Conservation (phyloP, 805 yeast species). For the Candida odintsovae region DNA sequence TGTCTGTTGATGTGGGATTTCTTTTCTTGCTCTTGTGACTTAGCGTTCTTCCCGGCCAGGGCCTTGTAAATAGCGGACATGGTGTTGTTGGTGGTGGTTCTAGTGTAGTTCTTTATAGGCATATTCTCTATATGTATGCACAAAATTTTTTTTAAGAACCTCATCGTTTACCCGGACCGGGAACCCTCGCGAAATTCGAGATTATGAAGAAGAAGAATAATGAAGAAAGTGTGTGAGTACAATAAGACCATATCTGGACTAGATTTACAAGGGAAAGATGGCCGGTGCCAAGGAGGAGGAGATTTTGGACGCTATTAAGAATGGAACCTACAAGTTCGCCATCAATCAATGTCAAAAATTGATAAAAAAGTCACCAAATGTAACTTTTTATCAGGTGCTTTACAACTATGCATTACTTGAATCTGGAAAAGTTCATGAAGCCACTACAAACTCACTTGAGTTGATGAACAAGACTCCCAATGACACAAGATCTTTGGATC, state of each 20-base stretch:
- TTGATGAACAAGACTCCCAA: constrained; percentile 36
- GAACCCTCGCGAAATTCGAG: background rate
- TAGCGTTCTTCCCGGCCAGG: constrained; percentile 41
- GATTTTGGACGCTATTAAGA: constrained; percentile 39
- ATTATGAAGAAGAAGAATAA: background rate
- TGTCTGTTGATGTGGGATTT: constrained; percentile 75
- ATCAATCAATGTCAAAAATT: constrained; percentile 41
- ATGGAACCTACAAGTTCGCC: constrained; percentile 51
- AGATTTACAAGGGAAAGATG: background rate
- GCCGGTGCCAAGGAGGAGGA: constrained; percentile 29
- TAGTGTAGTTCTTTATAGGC: background rate
- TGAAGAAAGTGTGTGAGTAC: too few relatives aligned
- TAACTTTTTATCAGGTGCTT: constrained; percentile 40
- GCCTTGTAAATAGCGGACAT: constrained; percentile 78
- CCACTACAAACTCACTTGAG: constrained; percentile 19
- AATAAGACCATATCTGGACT: too few relatives aligned
- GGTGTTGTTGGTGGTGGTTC: background rate
- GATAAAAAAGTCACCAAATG: constrained; percentile 49
- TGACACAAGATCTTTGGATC: constrained; percentile 46
- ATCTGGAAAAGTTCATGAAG: constrained; percentile 26
- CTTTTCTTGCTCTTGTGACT: constrained; percentile 30
- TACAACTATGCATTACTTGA: constrained; percentile 27
- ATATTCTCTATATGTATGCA: background rate
- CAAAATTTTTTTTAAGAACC: background rate
- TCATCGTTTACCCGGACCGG: background rate